A percentile compares a stretch with the other conserved stretches of the same genome.
Evolutionary conservation across 768 basidiomycete genomes (phyloP).

Genomic region (Macrolepiota albuminosa): DNA sequence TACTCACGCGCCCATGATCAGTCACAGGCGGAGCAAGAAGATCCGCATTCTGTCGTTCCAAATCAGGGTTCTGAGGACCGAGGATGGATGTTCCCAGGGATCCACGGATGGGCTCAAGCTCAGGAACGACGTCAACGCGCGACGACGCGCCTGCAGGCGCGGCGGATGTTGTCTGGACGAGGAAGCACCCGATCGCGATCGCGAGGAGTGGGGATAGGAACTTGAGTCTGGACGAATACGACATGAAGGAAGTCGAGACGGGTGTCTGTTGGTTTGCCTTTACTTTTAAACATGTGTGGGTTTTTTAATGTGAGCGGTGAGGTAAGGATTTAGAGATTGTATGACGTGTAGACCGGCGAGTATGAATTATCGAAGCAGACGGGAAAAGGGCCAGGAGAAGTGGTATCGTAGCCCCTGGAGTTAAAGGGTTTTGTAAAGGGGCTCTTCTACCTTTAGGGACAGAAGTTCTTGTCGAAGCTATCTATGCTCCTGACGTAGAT

Average conservation of each 20-base stretch:
- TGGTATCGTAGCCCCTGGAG: no score
- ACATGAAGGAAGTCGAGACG: neutral
- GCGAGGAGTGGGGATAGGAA: neutral
- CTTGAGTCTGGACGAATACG: neutral
- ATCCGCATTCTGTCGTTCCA: constrained; percentile 57
- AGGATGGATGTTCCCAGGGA: constrained; percentile 41
- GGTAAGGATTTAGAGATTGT: no score
- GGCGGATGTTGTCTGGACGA: neutral
- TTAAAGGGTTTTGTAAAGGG: neutral
- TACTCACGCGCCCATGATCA: constrained; percentile 50
- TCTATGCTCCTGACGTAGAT: neutral
- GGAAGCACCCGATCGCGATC: neutral
- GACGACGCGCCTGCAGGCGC: constrained; percentile 1
- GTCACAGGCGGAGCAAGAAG: constrained; percentile 57
- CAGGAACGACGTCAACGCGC: neutral
- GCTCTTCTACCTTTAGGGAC: no score
- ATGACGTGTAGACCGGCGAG: no score
- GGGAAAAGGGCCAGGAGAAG: no score
- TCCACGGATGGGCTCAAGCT: constrained; percentile 44
- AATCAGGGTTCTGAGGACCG: constrained; percentile 51
- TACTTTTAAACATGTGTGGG: no score
- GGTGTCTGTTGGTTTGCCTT: no score
- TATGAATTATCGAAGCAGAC: no score
- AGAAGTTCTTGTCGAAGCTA: no score
- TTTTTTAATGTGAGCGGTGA: no score